Conservation (phyloP, 1,139 yeast species). For the Spathaspora sp. region DNA sequence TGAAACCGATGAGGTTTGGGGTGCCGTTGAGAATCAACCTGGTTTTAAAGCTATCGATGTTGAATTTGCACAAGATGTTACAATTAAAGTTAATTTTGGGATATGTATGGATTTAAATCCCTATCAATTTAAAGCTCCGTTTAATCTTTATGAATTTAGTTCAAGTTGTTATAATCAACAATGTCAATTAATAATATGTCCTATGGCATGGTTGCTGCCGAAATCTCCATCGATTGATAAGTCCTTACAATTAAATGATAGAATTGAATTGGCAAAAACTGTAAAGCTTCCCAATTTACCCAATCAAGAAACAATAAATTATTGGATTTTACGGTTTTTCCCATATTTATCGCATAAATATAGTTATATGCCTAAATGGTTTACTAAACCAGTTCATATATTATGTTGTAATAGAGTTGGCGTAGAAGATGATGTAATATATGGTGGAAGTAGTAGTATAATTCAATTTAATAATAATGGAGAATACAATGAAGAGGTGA, state of each 20-base stretch:
- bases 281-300: slow-evolving; percentile 15
- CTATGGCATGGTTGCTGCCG: slow-evolving; percentile 86
- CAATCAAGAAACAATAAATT: slow-evolving; percentile 31
- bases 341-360: slow-evolving; percentile 55
- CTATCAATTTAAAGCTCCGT: slow-evolving; percentile 78
- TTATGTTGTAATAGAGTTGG: slow-evolving; percentile 74
- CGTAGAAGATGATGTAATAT: slow-evolving; percentile 64
- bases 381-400: slow-evolving; percentile 26
- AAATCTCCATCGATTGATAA: slow-evolving; percentile 42
- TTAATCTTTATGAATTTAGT: slow-evolving; percentile 71
- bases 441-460: slow-evolving; percentile 71
- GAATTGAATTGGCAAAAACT: slow-evolving; percentile 6
- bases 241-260: slow-evolving; percentile 3
- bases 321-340: slow-evolving; percentile 74
- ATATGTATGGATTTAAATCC: slow-evolving; percentile 97
- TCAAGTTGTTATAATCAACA: slow-evolving; percentile 46
- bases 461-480: slow-evolving; percentile 46
- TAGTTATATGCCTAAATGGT: slow-evolving; percentile 27
- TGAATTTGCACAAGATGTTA: slow-evolving; percentile 18
- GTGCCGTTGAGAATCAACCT: slow-evolving; percentile 66
- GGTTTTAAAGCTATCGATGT: slow-evolving; percentile 48
- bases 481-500: slow-evolving; percentile 19
- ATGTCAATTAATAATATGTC: slow-evolving; percentile 63
- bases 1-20: slow-evolving; percentile 81
- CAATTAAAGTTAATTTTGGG: slow-evolving; percentile 58